A percentile compares a stretch with the other conserved stretches of the same genome.
Evolutionary conservation across 2,329 filamentous ascomycete genomes (phyloP).

Genomic region (Fusarium beomiforme): DNA sequence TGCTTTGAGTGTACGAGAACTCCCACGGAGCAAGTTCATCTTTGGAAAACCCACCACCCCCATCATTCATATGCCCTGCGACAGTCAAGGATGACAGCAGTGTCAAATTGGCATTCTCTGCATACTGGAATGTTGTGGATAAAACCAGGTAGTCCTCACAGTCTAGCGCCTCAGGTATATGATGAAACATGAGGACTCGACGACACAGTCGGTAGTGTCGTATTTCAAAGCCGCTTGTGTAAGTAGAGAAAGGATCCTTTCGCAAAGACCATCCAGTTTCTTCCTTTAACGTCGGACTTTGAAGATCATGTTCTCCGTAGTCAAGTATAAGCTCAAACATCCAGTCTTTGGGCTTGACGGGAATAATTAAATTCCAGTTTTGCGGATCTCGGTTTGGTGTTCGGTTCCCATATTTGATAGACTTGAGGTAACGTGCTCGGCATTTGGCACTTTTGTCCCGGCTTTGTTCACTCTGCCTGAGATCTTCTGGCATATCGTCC

Average conservation of each 20-base stretch:
- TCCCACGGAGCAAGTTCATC: neutral
- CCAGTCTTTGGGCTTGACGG: neutral
- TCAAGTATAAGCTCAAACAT: neutral
- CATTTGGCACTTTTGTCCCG: neutral
- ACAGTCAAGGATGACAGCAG: neutral
- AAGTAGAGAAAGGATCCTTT: neutral
- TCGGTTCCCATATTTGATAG: neutral
- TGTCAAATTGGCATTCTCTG: neutral
- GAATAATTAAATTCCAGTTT: neutral
- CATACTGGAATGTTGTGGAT: neutral
- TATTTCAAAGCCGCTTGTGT: neutral
- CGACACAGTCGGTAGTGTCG: neutral
- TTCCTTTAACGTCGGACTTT: neutral
- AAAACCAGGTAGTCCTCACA: neutral
- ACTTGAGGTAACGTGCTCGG: neutral
- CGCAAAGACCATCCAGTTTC: neutral
- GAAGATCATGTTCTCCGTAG: neutral
- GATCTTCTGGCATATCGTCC: neutral
- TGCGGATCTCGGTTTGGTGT: neutral
- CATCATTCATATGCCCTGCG: neutral
- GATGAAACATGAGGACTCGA: neutral
- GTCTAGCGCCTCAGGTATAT: neutral
- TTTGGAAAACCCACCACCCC: neutral
- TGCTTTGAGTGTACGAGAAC: neutral
- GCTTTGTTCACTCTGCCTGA: neutral